A percentile compares a stretch with the other conserved stretches of the same genome.
These are phyloP conservation scores for Saccharomyces hybrid DNA, from an alignment of 1,139 yeast species.

Conservation along the genomic window DNA sequence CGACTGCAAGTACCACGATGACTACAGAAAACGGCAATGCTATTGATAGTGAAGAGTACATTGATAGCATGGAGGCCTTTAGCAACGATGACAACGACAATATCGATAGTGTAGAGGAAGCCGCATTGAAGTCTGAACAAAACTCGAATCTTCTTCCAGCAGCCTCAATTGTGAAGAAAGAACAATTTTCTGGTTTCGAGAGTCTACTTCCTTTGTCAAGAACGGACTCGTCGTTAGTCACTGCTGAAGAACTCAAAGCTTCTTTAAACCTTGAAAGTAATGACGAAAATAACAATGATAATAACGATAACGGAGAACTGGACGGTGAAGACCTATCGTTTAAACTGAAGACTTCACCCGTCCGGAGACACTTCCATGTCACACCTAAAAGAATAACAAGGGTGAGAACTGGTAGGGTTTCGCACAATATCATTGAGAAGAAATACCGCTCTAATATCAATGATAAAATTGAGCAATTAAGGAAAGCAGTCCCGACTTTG, in stretches of 20 bases:
- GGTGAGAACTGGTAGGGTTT: conserved; percentile 36
- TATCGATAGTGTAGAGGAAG: conserved; percentile 2
- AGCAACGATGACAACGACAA: conserved; percentile 7
- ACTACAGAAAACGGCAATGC: background rate
- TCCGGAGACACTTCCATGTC: background rate
- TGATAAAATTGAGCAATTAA: conserved; percentile 54
- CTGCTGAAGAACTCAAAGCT: background rate
- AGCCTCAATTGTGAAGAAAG: background rate
- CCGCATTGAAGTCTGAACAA: background rate
- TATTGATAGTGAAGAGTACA: background rate
- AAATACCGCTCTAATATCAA: conserved; percentile 69
- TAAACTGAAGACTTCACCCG: background rate
- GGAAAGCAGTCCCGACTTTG: conserved; percentile 64
- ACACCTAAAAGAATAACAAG: conserved; percentile 15
- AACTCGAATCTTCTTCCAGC: background rate
- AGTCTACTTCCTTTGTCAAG: background rate
- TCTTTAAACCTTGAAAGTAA: background rate
- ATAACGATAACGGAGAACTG: background rate
- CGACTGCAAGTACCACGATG: background rate
- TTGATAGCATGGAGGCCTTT: background rate
- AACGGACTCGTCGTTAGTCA: background rate
- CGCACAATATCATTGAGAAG: conserved; percentile 71
- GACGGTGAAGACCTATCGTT: background rate
- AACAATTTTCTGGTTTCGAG: background rate
- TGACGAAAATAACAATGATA: background rate